Evolutionary conservation across 495 filamentous ascomycete species (phyloP), one percentile per base, ranked within the genome.

Genomic region (Aspergillus panamensis): DNA sequence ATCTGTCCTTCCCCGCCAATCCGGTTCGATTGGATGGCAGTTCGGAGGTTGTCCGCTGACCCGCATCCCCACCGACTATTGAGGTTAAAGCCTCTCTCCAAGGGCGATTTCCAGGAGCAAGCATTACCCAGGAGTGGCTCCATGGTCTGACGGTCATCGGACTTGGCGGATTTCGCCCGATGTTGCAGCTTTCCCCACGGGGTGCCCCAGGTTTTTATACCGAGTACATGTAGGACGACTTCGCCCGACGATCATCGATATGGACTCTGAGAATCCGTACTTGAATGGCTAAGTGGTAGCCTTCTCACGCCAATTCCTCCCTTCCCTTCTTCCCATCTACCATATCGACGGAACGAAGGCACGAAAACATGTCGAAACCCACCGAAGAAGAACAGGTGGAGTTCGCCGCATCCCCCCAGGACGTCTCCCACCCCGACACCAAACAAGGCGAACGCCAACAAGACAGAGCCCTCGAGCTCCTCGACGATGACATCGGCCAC

Each of bases 391-490:
- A 79, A 48, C 69, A 68, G 10, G 66, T 76, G 52, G 77, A 77
- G 54, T 65, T 74, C 14, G 52, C 61, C 9, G 60, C 65, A 1
- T 55, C 59, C 12, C 17, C 31, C 4, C 53, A 55, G 10, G 32
- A 57, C 5, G 32, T 25, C 14, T 8, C 39, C 1, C 44, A 40
- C 35, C 58, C 45, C 31, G 48, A 62, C 6, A 40, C 58, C 19
- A 67, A 66, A 44, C 68, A 70, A 53, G 79, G 82, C 59, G 72
- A 70, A 54, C 77, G 77, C 19, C 65, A 25, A 5, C 25, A 70
- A 54, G 79, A 83, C 59, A 73, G 70, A 54, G 78, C 77, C 19
- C 66, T 76, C 13, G 66, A 77, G 40, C 63, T 82, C 39, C 73
- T 82, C 43, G 65, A 75, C 13, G 65, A 75, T 13, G 69, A 77